Evolutionary conservation across 2,329 filamentous ascomycete species (phyloP).

Genomic region (Xylariaceae sp.): DNA sequence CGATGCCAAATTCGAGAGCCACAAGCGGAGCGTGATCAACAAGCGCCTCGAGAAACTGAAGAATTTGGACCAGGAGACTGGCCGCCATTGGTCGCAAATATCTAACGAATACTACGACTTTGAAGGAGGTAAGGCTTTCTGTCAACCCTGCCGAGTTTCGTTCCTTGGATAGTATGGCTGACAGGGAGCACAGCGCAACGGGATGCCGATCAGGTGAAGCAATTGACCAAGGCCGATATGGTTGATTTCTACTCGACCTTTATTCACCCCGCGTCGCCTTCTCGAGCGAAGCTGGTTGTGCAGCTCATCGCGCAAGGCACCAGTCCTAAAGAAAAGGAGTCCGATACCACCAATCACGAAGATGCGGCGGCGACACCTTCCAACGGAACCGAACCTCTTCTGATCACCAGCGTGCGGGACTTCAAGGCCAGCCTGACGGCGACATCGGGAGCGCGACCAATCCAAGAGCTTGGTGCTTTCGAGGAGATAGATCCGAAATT

Average conservation of each 20-base stretch:
- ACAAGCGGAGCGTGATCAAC: slow-evolving; percentile 83
- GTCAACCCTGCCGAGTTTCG: background rate
- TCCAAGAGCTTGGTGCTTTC: slow-evolving; percentile 73
- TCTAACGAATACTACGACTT: slow-evolving; percentile 85
- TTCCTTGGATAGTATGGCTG: slow-evolving; percentile 5
- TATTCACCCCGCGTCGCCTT: slow-evolving; percentile 65
- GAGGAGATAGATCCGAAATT: slow-evolving; percentile 81
- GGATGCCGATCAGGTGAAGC: slow-evolving; percentile 68
- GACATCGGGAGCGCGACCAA: slow-evolving; percentile 64
- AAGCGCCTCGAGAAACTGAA: slow-evolving; percentile 86
- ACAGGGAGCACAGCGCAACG: slow-evolving; percentile 49
- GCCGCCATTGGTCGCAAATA: slow-evolving; percentile 78
- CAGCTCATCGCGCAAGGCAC: slow-evolving; percentile 70
- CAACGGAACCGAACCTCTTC: slow-evolving; percentile 45
- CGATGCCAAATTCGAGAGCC: slow-evolving; percentile 76
- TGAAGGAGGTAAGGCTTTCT: slow-evolving; percentile 58
- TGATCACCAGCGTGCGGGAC: slow-evolving; percentile 70
- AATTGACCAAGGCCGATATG: slow-evolving; percentile 72
- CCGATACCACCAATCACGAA: slow-evolving; percentile 26
- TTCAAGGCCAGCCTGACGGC: slow-evolving; percentile 73
- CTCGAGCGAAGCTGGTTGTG: slow-evolving; percentile 75
- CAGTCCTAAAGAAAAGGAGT: slow-evolving; percentile 33
- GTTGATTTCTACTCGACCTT: slow-evolving; percentile 68
- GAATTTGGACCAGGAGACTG: slow-evolving; percentile 80
- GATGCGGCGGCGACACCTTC: slow-evolving; percentile 27